Percentiles rank a stretch among this genome's conserved stretches.
These are phyloP conservation scores for Gorgonomyces haynaldii DNA, from an alignment of 192 early-diverging fungal genomes.

Conservation along the genomic window DNA sequence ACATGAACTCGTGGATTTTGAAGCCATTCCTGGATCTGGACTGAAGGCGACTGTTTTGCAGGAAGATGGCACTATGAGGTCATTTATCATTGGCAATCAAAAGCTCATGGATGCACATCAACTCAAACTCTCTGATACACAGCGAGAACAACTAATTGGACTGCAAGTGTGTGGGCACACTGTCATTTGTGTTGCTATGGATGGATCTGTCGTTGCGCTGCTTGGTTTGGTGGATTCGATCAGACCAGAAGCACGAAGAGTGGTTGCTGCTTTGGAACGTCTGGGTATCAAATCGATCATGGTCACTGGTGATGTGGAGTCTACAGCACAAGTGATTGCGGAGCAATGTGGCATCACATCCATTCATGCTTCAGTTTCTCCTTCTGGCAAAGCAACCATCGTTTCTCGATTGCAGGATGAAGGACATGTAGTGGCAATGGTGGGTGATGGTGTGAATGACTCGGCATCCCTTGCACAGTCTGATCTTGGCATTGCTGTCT, in stretches of 20 bases:
- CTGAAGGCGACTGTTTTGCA: slow-evolving; percentile 41
- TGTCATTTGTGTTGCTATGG: slow-evolving; percentile 63
- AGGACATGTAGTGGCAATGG: slow-evolving; percentile 70
- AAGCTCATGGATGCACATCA: slow-evolving; percentile 41
- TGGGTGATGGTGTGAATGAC: slow-evolving; percentile 96
- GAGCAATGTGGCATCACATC: slow-evolving; percentile 68
- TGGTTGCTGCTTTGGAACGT: slow-evolving; percentile 54
- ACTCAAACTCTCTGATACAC: slow-evolving; percentile 15
- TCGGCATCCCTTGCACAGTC: slow-evolving; percentile 77
- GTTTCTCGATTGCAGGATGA: slow-evolving; percentile 58
- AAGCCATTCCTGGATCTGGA: slow-evolving; percentile 59
- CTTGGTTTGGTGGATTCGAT: slow-evolving; percentile 75
- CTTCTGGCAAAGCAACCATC: slow-evolving; percentile 75
- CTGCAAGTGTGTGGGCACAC: slow-evolving; percentile 64
- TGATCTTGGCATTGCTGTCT: slow-evolving; percentile 80
- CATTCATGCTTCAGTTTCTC: slow-evolving; percentile 82
- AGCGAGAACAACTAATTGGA: slow-evolving; percentile 41
- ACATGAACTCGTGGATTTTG: slow-evolving; percentile 42
- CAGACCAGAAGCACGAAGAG: slow-evolving; percentile 62
- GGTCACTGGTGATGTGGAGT: slow-evolving; percentile 86
- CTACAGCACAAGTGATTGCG: slow-evolving; percentile 76
- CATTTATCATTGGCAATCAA: slow-evolving; percentile 65
- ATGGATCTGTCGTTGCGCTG: slow-evolving; percentile 39
- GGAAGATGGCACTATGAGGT: not conserved
- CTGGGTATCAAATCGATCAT: slow-evolving; percentile 76